Conservation (phyloP, 768 basidiomycete genomes). For the Cantharellus cinnabarinus region DNA sequence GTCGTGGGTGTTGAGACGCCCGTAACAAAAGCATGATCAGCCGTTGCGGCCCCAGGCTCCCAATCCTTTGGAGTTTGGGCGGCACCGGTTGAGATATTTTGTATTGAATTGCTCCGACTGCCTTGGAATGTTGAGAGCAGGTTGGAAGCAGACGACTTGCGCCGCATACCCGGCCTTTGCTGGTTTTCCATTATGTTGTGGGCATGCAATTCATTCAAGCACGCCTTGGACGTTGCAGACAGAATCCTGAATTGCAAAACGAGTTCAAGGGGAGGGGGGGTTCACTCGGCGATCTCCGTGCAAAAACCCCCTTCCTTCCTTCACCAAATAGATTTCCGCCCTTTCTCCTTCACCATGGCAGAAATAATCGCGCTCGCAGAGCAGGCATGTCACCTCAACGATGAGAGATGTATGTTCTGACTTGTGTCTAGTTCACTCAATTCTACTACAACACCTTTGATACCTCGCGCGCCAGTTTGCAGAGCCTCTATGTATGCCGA, state of each 20-base stretch:
- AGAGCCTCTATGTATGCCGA: constrained; percentile 48
- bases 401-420: neutral
- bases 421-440: constrained; percentile 29
- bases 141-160: constrained; percentile 58
- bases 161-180: constrained; percentile 39
- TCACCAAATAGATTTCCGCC: constrained; percentile 1
- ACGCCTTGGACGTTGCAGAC: neutral
- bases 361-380: constrained; percentile 56
- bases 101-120: constrained; percentile 12
- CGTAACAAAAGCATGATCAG: constrained; percentile 15
- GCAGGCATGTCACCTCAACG: constrained; percentile 19
- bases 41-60: constrained; percentile 50
- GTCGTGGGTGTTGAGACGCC: constrained; percentile 2
- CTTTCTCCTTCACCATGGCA: constrained; percentile 28
- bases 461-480: constrained; percentile 16
- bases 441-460: constrained; percentile 79
- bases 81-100: constrained; percentile 15
- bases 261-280: too few relatives aligned
- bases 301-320: constrained; percentile 6
- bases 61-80: constrained; percentile 30
- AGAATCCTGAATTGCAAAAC: neutral
- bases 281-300: neutral
- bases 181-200: neutral
- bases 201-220: neutral
- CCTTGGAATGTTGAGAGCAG: constrained; percentile 45